These are phyloP conservation scores for Aegilops tauschii DNA, from an alignment of 176 grass and related monocot genomes.

Conservation along the genomic window DNA sequence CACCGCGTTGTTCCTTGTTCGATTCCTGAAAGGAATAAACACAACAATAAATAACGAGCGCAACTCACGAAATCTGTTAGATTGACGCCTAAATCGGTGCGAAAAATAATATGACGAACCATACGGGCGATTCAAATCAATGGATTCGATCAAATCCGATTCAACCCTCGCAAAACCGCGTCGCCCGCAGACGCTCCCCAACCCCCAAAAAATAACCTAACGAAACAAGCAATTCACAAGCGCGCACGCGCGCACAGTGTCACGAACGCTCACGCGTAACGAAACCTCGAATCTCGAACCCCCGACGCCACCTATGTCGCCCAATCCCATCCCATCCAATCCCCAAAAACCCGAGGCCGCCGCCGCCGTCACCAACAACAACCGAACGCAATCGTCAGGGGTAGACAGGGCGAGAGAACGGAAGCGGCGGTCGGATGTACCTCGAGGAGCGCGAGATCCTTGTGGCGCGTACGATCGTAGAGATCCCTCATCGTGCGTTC, in stretches of 20 bases:
- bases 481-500: constrained; percentile 56
- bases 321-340: neutral
- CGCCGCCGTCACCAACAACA: neutral
- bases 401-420: neutral
- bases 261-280: neutral
- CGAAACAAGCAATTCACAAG: neutral
- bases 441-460: constrained; percentile 27
- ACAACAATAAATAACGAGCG: neutral
- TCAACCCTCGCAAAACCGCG: neutral
- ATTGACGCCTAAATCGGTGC: neutral
- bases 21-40: constrained; percentile 25
- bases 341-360: neutral
- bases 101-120: neutral
- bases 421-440: constrained; percentile 5
- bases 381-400: neutral
- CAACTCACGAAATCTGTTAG: neutral
- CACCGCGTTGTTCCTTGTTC: neutral
- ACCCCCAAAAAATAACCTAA: neutral
- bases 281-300: constrained; percentile 4
- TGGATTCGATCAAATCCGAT: constrained; percentile 22
- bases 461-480: constrained; percentile 44
- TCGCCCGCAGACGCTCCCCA: neutral
- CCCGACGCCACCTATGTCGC: neutral
- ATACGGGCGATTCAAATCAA: neutral
- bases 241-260: neutral